Base-by-base conservation (phyloP, 106 monocot species). In the Narthecium ossifragum region DNA sequence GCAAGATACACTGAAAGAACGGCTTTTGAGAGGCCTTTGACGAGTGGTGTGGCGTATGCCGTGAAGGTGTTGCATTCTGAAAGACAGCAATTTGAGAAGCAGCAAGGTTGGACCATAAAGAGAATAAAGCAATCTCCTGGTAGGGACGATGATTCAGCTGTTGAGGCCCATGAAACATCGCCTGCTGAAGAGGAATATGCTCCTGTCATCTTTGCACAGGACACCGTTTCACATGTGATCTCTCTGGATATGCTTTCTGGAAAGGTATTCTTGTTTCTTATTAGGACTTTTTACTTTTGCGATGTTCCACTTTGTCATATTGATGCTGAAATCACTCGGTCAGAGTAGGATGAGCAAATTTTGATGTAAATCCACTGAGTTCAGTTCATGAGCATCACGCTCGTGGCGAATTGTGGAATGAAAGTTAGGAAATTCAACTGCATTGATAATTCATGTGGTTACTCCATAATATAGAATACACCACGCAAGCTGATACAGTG, bases 31-130 rank as follows among this genome's bases (percentile, higher is more conserved):
- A 77, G 96, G 64, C 96, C 96, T 17, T 63, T 98, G 59, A 98
- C 96, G 6, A 90, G 96, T 39, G 86, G 96, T 40, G 90, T 98
- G 37, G 96, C 96, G 33, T 98, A 98, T 73, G 96, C 86, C 45
- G 96, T 98, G 52, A 90, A 87, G 61, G 86, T 98, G 22, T 54
- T 84, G 48, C 83, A 76, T 60, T 74, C 78, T 20, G 96, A 87
- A 26, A 83, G 96, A 56, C 86, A 75, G 5, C 66, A 79, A 26
- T 98, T 98, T 67, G 96, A 98, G 78, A 78, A 61, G 72, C 62
- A 74, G 49, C 96, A 98, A 54, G 96, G 96, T 1, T 98, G 96
- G 96, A 74, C 60, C 5, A 98, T 90, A 52, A 98, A 90, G 84
- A 80, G 70, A 59, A 86, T 98, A 40, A 76, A 93, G 39, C 69